Evolutionary conservation across 2,329 filamentous ascomycete genomes (phyloP).

Genomic region (Cryoendolithus antarcticus): DNA sequence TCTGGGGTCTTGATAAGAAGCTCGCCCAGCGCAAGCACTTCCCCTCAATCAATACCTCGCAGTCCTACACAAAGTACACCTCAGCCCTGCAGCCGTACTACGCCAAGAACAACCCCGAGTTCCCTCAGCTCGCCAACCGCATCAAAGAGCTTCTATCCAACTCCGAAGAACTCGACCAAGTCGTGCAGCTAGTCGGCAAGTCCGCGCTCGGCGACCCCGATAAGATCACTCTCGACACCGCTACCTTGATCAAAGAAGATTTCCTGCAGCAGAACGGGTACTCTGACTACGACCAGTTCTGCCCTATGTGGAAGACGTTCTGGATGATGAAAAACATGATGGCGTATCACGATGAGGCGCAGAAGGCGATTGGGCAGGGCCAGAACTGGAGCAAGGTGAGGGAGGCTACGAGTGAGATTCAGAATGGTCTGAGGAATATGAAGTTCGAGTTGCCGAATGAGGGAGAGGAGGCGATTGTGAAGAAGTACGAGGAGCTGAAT

Average conservation of each 20-base stretch:
- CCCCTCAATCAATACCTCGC: conserved; percentile 89
- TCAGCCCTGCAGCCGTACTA: conserved; percentile 83
- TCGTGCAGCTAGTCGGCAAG: conserved; percentile 96
- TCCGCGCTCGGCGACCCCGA: conserved; percentile 89
- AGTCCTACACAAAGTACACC: conserved; percentile 96
- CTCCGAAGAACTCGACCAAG: conserved; percentile 94
- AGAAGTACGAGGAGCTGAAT: conserved; percentile 91
- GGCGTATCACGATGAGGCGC: conserved; percentile 91
- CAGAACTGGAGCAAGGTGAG: conserved; percentile 87
- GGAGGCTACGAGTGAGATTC: conserved; percentile 78
- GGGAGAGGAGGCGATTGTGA: conserved; percentile 64
- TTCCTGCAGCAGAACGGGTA: conserved; percentile 99
- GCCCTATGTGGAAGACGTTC: conserved; percentile 97
- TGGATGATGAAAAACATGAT: conserved; percentile 99
- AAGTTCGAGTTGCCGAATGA: conserved; percentile 93
- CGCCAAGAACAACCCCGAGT: conserved; percentile 84
- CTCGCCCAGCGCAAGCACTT: conserved; percentile 98
- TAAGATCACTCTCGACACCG: conserved; percentile 95
- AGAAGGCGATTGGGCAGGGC: conserved; percentile 86
- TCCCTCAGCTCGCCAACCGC: conserved; percentile 81
- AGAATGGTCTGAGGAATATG: conserved; percentile 85
- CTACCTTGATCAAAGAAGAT: conserved; percentile 88
- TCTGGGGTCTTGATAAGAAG: conserved; percentile 99
- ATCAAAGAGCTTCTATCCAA: conserved; percentile 89
- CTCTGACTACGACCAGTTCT: conserved; percentile 98